Evolutionary conservation across 345 rosid genomes (phyloP), one percentile per base, ranked within the genome.

Genomic region (Camelina laxa): DNA sequence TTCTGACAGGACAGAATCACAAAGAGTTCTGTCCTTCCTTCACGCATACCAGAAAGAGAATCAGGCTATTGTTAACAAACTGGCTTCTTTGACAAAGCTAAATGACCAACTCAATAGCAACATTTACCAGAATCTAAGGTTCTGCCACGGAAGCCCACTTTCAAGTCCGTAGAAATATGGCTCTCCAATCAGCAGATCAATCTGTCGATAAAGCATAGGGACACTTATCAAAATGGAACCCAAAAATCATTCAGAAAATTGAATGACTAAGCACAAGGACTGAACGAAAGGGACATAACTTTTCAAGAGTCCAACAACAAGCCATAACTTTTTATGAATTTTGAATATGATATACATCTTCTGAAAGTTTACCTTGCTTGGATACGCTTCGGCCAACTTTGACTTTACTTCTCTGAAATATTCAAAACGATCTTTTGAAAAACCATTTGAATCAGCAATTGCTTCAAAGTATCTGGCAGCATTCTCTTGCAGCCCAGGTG

Each of bases 71-170:
- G 19, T 58, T 65, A 19, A 60, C 54, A 72, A 58, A 48, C 60
- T 56, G 54, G 60, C 60, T 3, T 73, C 33, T 65, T 49, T 20
- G 38, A 38, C 6, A 41, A 77, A 65, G 22, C 19, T 39, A 53
- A 20, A 45, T 54, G n/a, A 67, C 12, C n/a, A 69, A 70, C 21
- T 19, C 65, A 75, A 27, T 44, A 56, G 41, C 35, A 57, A 14
- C 58, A 77, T 65, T 15, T 83, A 95, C 99, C 99, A 95, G 82
- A 95, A 95, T 38, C 96, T 93, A 63, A 95, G 87, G 81, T 87
- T 87, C 68, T 90, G 90, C 97, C 99, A 95, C 2, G 96, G 99
- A 77, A 95, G 97, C 80, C 79, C 80, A 77, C 86, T 85, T 54
- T 92, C 97, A 76, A 81, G 83, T 69, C 89, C 97, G 74, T 68